A percentile compares a stretch with the other conserved stretches of the same genome.
These are phyloP conservation scores for Aureobasidium leucospermi DNA, from an alignment of 2,329 filamentous ascomycete genomes.

Conservation along the genomic window DNA sequence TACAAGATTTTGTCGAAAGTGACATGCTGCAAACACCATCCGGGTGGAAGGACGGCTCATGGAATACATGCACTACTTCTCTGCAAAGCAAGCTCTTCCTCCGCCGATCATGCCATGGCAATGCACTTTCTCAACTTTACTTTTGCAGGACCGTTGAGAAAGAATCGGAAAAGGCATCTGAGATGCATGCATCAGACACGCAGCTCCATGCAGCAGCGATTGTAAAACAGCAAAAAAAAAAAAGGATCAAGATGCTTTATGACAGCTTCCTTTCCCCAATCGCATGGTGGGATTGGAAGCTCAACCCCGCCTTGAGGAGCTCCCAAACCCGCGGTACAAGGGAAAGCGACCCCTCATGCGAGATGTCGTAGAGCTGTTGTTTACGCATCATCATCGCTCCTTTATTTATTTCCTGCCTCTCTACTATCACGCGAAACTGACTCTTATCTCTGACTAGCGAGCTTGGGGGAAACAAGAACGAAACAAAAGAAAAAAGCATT, in stretches of 20 bases:
- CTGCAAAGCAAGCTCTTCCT: not conserved
- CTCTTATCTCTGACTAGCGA: not conserved
- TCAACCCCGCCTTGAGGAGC: not conserved
- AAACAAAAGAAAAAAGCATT: not conserved
- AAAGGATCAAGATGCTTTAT: not conserved
- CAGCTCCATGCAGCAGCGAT: no score
- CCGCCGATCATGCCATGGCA: not conserved
- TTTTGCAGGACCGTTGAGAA: no score
- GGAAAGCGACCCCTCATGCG: no score
- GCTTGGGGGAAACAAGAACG: not conserved
- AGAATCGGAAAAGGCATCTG: no score
- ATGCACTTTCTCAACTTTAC: no score
- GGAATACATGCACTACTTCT: not conserved
- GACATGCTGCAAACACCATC: not conserved
- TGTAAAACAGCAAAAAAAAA: not conserved
- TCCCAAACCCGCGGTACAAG: not conserved
- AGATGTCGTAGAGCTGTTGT: no score
- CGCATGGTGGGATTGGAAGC: not conserved
- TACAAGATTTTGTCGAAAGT: not conserved
- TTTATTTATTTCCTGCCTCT: not conserved
- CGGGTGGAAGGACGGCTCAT: conserved; percentile 3
- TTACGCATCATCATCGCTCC: not conserved
- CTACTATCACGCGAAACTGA: not conserved
- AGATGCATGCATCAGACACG: no score
- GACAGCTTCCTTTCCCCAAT: not conserved